Evolutionary conservation across 495 filamentous ascomycete species (phyloP), one percentile per base, ranked within the genome.

Genomic region (Friedmanniomyces simplex): DNA sequence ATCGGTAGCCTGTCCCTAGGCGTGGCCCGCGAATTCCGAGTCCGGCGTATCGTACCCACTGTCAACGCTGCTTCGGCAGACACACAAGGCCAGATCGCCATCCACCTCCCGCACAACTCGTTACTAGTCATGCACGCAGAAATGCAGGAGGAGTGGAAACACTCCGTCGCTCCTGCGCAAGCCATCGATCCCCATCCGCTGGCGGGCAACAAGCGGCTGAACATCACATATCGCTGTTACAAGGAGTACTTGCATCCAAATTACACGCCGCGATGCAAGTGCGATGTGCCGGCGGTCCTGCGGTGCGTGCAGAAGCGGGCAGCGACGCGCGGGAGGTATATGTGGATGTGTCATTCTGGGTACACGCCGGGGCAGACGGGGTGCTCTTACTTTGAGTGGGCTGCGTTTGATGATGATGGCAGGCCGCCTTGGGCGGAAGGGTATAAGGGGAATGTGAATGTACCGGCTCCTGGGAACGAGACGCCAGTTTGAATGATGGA

Each of bases 111-210:
- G 1, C 93, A 98, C 70, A 97, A 96, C 67, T 91, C 87, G 0
- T 77, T 98, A 1, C 73, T 98, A 0, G 73, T 96, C 4, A 98
- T 98, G 93, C 89, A 96, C 66, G 88, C 91, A 0, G 89, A 93
- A 57, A 88, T 87, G 84, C 85, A 89, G 63, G 85, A 89, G 60
- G 80, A 78, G 51, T 89, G 85, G 85, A 89, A 89, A 63, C 85
- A 86, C 58, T 71, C 79, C 57, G 86, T 98, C 46, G 72, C 79
- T 0, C 85, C 90, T 0, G 82, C 87, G 0, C 77, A 77, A 53
- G 77, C 82, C 2, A 83, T 96, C 47, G 84, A 86, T 54, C 86
- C 85, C 13, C 93, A 98, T 70, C 87, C 91, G 0, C 58, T 96
- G 1, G 75, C 90, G 0, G 86, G 86, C 0, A 88, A 82, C 60